These are phyloP conservation scores for Oryza meyeriana DNA, from an alignment of 176 grass and related monocot species.

Conservation along the genomic window DNA sequence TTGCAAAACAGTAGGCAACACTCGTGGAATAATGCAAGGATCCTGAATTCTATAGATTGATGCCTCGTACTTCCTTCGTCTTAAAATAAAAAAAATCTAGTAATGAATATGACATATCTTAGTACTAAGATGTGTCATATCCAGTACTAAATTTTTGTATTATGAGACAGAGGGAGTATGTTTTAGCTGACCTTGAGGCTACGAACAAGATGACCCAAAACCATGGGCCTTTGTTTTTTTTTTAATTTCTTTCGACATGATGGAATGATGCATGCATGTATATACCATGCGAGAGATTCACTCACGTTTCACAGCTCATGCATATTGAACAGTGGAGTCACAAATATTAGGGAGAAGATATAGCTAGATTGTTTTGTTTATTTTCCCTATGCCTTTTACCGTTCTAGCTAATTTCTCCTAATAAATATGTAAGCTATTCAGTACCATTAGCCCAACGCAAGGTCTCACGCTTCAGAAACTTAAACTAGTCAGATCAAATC, in stretches of 20 bases:
- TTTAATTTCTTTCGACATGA: neutral
- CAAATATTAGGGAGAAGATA: neutral
- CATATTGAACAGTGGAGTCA: neutral
- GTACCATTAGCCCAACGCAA: neutral
- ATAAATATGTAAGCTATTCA: neutral
- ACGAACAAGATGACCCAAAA: neutral
- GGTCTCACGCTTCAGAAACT: neutral
- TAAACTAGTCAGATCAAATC: slow-evolving; percentile 14
- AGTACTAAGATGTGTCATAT: too few relatives aligned
- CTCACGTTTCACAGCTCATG: neutral
- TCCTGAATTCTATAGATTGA: too few relatives aligned
- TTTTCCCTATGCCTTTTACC: neutral
- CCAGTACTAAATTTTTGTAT: too few relatives aligned
- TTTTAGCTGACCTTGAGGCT: neutral
- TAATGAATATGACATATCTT: too few relatives aligned
- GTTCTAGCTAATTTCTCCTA: neutral
- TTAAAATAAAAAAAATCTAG: too few relatives aligned
- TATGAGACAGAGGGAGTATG: too few relatives aligned
- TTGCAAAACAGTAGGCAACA: neutral
- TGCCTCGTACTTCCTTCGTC: too few relatives aligned
- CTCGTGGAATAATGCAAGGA: neutral
- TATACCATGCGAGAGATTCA: neutral
- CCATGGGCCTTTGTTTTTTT: neutral
- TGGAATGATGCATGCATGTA: neutral
- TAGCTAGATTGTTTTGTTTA: neutral